These are phyloP conservation scores for Phytophthora aleatoria DNA, from an alignment of 352 stramenopile genomes.

Conservation along the genomic window DNA sequence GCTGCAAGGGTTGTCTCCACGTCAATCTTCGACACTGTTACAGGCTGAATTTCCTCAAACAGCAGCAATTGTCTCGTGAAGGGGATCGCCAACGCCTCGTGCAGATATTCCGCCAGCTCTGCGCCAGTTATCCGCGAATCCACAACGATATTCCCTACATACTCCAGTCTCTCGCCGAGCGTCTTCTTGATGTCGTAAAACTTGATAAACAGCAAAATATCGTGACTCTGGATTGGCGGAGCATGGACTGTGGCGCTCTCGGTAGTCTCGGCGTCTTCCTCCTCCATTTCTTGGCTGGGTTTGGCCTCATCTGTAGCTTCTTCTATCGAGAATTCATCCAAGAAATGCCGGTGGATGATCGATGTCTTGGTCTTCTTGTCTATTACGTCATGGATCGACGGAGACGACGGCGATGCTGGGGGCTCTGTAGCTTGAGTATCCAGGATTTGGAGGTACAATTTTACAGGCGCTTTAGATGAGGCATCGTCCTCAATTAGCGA, in stretches of 20 bases:
- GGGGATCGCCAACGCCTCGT: constrained; percentile 60
- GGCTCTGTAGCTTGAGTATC: constrained; percentile 9
- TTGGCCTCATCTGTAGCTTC: constrained; percentile 28
- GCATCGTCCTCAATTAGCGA: constrained; percentile 77
- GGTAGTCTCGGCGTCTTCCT: constrained; percentile 18
- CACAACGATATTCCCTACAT: constrained; percentile 81
- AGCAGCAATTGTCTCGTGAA: constrained; percentile 56
- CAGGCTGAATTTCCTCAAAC: constrained; percentile 82
- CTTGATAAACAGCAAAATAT: constrained; percentile 88
- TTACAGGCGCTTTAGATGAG: constrained; percentile 66
- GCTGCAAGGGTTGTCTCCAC: constrained; percentile 47
- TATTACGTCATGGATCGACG: constrained; percentile 18
- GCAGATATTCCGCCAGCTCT: constrained; percentile 51
- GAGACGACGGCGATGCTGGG: constrained; percentile 20
- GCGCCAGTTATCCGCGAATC: constrained; percentile 65
- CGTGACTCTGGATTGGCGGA: constrained; percentile 32
- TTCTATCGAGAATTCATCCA: constrained; percentile 59
- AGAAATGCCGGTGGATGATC: constrained; percentile 60
- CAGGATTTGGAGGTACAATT: constrained; percentile 80
- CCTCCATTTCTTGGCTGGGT: constrained; percentile 19
- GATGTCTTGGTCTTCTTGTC: constrained; percentile 3
- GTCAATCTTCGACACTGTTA: constrained; percentile 60
- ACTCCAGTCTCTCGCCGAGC: constrained; percentile 71
- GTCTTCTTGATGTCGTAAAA: constrained; percentile 73
- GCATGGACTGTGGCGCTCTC: constrained; percentile 14